A percentile compares a stretch with the other conserved stretches of the same genome.
Conservation (phyloP, 108 stramenopile species). For the Cylindrotheca closterium region DNA sequence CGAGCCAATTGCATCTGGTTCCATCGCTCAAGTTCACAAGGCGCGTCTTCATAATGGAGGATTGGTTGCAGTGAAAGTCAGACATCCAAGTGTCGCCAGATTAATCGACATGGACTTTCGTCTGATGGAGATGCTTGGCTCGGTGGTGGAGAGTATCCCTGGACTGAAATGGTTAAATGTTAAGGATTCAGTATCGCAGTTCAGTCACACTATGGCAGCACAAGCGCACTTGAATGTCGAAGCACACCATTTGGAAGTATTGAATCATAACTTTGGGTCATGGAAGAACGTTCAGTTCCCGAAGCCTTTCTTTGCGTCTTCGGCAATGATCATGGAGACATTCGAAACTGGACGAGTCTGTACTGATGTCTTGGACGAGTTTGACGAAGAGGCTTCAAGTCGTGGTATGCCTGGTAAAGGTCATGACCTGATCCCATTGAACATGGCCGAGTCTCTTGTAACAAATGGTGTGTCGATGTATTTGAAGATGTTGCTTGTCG, state of each 20-base stretch:
- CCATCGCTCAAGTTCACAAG: constrained; percentile 82
- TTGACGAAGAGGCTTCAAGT: constrained; percentile 23
- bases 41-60: constrained; percentile 43
- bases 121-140: constrained; percentile 61
- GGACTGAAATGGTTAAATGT: constrained; percentile 57
- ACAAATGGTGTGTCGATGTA: constrained; percentile 73
- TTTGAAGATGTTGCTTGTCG: constrained; percentile 84
- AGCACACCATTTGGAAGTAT: constrained; percentile 64
- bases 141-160: constrained; percentile 46
- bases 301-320: constrained; percentile 46
- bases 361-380: constrained; percentile 32
- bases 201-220: constrained; percentile 80
- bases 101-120: constrained; percentile 77
- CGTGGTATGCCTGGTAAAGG: constrained; percentile 2
- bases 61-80: constrained; percentile 67
- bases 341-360: constrained; percentile 52
- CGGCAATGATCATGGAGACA: constrained; percentile 59
- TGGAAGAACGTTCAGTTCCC: constrained; percentile 64
- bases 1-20: constrained; percentile 77
- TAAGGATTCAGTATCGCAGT: constrained; percentile 64
- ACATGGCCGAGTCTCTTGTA: constrained; percentile 60
- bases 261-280: constrained; percentile 72
- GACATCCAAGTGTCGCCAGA: constrained; percentile 77
- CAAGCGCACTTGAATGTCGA: constrained; percentile 78
- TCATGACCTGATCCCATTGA: constrained; percentile 38